Base-by-base conservation (phyloP, 2,329 filamentous ascomycete genomes). In the Colletotrichum tanaceti region DNA sequence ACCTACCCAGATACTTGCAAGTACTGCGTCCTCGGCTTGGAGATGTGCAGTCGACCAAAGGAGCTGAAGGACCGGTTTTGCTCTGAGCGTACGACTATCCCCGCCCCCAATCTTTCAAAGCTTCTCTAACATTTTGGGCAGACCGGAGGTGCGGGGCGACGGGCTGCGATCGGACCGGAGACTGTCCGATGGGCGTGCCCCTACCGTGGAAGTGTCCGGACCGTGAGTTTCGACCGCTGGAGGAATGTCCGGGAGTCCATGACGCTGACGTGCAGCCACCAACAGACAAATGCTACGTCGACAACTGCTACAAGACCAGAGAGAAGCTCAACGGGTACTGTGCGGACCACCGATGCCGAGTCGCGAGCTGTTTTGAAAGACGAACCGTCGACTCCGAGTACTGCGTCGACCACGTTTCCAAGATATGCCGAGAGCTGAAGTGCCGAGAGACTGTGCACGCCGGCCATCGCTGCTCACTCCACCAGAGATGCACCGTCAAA, bases 141-240 rank as follows among this genome's bases (percentile, higher is more conserved):
- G 66, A 69, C 38, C 62, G 66, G 22, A 57, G 38, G 32, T 69
- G 66, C 38, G 66, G 62, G 2, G 55, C 66, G n/a, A 24, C 28
- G 28, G 46, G 38, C 38, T 69, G 66, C 50, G 57, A 18, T 35
- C 52, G 53, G 28, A 32, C 43, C 28, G 66, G 66, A 20, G 66
- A 69, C 22, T 66, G 62, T 41, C 66, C 62, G 43, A 32, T 46
- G 22, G 50, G 50, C 10, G 32, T 60, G n/a, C 28, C 66, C 28
- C 52, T 69, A 13, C 66, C 66, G 24, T 69, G 66, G 66, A 60
- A 61, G 14, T 69, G 66, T 60, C 49, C 63, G 28, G 64, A 64
- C 57, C 66, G 66, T 69, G 28, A 66, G 66, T 61, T 53, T 39
- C 39, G 20, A 28, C 38, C 18, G 41, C 43, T 39, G 35, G 32